Conservation (phyloP, 2,329 filamentous ascomycete species). For the Trichothecium roseum region DNA sequence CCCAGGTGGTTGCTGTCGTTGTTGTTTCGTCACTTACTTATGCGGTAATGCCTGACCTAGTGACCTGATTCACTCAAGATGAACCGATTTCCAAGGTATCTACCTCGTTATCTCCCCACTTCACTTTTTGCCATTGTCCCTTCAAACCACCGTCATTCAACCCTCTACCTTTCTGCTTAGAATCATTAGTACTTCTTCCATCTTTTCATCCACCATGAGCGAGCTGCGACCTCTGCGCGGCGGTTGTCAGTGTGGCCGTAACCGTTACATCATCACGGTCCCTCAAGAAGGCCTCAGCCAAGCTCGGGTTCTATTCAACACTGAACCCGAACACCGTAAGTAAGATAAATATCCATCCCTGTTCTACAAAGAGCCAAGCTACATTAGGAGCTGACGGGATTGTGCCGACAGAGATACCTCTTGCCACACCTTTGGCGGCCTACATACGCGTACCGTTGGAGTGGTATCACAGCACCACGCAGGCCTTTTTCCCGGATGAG, state of each 20-base stretch:
- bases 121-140: background rate
- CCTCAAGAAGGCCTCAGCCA: conserved; percentile 46
- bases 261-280: conserved; percentile 66
- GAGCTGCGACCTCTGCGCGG: conserved; percentile 52
- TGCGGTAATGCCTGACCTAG: too few relatives aligned
- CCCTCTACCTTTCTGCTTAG: background rate
- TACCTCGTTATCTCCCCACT: background rate
- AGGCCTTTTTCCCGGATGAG: conserved; percentile 71
- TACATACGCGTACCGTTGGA: conserved; percentile 74
- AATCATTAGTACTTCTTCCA: background rate
- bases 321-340: conserved; percentile 61
- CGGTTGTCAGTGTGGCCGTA: conserved; percentile 77
- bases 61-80: too few relatives aligned
- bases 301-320: conserved; percentile 67
- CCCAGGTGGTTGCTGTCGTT: too few relatives aligned
- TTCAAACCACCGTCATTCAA: background rate
- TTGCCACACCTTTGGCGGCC: conserved; percentile 64
- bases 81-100: background rate
- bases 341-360: conserved; percentile 13
- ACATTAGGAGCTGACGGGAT: background rate
- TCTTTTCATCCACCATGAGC: conserved; percentile 27
- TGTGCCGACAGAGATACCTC: conserved; percentile 41
- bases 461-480: conserved; percentile 70
- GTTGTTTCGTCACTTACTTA: too few relatives aligned
- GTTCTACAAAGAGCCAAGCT: background rate